Conservation (phyloP, 352 stramenopile genomes). For the Globisporangium spiculum region DNA sequence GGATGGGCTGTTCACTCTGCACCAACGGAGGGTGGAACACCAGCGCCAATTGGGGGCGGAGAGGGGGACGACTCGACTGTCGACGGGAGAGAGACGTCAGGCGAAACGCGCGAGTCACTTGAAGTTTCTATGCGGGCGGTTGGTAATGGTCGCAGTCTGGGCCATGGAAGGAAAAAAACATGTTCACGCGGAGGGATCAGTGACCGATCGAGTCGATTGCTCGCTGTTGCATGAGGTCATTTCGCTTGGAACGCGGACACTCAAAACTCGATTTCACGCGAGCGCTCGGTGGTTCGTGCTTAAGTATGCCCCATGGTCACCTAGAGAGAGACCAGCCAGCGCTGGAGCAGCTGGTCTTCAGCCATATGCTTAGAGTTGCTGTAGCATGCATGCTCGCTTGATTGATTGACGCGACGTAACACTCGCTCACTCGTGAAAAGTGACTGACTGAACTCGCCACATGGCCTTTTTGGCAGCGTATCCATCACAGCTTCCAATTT, state of each 20-base stretch:
- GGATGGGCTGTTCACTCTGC: background rate
- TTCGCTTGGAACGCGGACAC: background rate
- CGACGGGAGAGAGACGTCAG: conserved; percentile 1
- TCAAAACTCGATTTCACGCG: background rate
- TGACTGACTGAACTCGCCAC: background rate
- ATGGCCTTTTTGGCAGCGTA: background rate
- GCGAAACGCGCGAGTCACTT: background rate
- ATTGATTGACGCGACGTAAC: background rate
- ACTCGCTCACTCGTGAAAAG: background rate
- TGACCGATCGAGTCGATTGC: background rate
- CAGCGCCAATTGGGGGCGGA: background rate
- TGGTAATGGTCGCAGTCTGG: background rate
- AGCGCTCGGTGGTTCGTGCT: background rate
- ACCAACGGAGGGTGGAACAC: conserved; percentile 2
- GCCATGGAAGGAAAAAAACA: conserved; percentile 2
- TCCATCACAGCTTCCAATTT: background rate
- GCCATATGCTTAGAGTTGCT: background rate
- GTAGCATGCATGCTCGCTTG: background rate
- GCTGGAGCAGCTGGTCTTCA: background rate
- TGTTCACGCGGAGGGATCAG: background rate
- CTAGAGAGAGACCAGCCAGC: background rate
- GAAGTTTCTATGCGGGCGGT: background rate
- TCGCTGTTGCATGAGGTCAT: background rate
- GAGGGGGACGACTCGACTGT: background rate
- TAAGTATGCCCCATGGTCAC: background rate